phyloP scores from a whole-genome alignment of 1,284 basidiomycete genomes.

The Tilletia indica region DNA sequence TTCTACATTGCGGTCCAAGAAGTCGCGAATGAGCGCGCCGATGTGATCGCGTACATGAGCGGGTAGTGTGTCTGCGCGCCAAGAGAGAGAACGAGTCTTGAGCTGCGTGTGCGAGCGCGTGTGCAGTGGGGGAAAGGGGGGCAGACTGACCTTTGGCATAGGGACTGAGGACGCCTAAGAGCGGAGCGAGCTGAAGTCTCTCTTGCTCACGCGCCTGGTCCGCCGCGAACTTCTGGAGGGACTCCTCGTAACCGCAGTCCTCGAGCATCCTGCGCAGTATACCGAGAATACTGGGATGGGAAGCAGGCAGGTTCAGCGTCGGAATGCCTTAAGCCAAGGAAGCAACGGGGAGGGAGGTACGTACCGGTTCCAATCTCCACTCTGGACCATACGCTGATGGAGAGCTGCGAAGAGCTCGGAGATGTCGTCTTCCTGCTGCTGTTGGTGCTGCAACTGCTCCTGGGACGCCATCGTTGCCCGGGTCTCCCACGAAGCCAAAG shows the following conservation, averaged over 20 bases:
- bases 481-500: background rate
- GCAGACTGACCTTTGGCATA: conserved; percentile 33
- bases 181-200: conserved; percentile 22
- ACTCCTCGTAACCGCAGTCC: conserved; percentile 32
- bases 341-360: background rate
- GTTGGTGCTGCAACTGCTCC: conserved; percentile 8
- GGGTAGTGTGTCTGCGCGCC: conserved; percentile 31
- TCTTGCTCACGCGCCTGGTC: conserved; percentile 21
- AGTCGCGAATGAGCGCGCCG: conserved; percentile 34
- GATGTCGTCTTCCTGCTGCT: conserved; percentile 36
- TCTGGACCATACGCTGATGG: conserved; percentile 36
- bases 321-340: no score
- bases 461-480: background rate
- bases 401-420: conserved; percentile 33
- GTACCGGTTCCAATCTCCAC: conserved; percentile 32
- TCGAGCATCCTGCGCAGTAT: conserved; percentile 36
- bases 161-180: conserved; percentile 30
- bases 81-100: background rate
- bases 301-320: background rate
- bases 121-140: no score
- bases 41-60: conserved; percentile 33
- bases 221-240: conserved; percentile 24
- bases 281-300: conserved; percentile 18
- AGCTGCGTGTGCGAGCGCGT: background rate
- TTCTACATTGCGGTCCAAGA: conserved; percentile 38